A percentile compares a stretch with the other conserved stretches of the same genome.
Conservation (phyloP, 768 basidiomycete species). For the Tulasnella sp. region DNA sequence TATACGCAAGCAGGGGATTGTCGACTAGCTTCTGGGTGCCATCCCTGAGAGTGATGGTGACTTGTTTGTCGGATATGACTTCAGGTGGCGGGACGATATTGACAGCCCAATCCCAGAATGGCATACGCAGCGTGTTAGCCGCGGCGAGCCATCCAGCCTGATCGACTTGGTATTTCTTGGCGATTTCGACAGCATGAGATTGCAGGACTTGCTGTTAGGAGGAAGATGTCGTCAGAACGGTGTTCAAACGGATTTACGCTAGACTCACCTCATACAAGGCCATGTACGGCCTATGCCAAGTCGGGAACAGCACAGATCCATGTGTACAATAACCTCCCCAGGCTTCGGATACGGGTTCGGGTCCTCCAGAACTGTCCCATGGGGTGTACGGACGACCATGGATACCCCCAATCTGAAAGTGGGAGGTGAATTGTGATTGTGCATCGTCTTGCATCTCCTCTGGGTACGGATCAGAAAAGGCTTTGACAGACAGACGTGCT, state of each 20-base stretch:
- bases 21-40: conserved; percentile 18
- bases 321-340: conserved; percentile 38
- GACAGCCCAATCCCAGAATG: conserved; percentile 43
- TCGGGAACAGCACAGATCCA: conserved; percentile 38
- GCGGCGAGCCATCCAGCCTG: conserved; percentile 26
- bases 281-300: conserved; percentile 45
- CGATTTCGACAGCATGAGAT: conserved; percentile 31
- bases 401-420: conserved; percentile 38
- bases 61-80: conserved; percentile 28
- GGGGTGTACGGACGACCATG: conserved; percentile 37
- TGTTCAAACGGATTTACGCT: not conserved
- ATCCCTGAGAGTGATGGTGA: conserved; percentile 28
- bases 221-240: not conserved
- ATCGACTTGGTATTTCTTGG: conserved; percentile 28
- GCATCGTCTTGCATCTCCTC: not conserved
- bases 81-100: conserved; percentile 31
- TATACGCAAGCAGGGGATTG: conserved; percentile 8
- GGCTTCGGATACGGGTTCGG: conserved; percentile 20
- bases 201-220: conserved; percentile 37
- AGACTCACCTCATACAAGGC: conserved; percentile 36
- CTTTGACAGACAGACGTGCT: too few species aligned
- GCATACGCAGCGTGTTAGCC: conserved; percentile 30
- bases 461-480: not conserved
- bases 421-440: conserved; percentile 25
- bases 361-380: conserved; percentile 33